Percentiles rank a stretch among this genome's conserved stretches.
Conservation (phyloP, 169 alveolate genomes). For the Fabrea salina region DNA sequence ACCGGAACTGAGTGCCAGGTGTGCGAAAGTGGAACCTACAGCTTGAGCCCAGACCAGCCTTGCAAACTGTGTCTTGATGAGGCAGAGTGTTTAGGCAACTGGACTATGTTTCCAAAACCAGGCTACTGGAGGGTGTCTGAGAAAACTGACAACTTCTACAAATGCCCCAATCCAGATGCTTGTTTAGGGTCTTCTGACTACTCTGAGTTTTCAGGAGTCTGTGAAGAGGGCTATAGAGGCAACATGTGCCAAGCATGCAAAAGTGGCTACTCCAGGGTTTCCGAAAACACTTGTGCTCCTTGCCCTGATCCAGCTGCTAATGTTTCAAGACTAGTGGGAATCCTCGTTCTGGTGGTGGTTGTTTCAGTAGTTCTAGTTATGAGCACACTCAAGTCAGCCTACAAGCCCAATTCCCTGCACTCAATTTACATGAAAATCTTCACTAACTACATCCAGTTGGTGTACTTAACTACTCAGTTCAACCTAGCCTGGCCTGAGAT, state of each 20-base stretch:
- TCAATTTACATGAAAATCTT: slow-evolving; percentile 25
- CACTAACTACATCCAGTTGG: slow-evolving; percentile 41
- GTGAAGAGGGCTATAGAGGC: slow-evolving; percentile 49
- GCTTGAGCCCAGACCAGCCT: background rate
- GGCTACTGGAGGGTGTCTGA: slow-evolving; percentile 24
- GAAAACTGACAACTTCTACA: background rate
- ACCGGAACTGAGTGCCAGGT: background rate
- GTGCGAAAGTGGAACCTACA: slow-evolving; percentile 12
- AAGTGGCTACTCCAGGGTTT: slow-evolving; percentile 37
- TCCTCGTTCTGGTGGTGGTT: slow-evolving; percentile 23
- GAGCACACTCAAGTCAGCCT: slow-evolving; percentile 19
- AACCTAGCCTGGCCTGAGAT: slow-evolving; percentile 47
- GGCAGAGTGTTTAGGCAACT: slow-evolving; percentile 7
- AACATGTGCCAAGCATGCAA: slow-evolving; percentile 44
- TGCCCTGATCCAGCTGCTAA: slow-evolving; percentile 48
- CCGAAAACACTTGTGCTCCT: slow-evolving; percentile 25
- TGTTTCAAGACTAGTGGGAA: background rate
- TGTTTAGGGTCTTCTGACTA: slow-evolving; percentile 14
- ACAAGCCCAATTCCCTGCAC: slow-evolving; percentile 9
- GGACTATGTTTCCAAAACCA: background rate
- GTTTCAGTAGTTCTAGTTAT: slow-evolving; percentile 24
- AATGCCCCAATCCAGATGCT: slow-evolving; percentile 18
- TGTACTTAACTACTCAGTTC: slow-evolving; percentile 44
- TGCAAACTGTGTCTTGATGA: slow-evolving; percentile 10
- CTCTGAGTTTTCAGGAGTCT: slow-evolving; percentile 31